Conservation (phyloP, 306 rosid species). For the Erythrophleum fordii region DNA sequence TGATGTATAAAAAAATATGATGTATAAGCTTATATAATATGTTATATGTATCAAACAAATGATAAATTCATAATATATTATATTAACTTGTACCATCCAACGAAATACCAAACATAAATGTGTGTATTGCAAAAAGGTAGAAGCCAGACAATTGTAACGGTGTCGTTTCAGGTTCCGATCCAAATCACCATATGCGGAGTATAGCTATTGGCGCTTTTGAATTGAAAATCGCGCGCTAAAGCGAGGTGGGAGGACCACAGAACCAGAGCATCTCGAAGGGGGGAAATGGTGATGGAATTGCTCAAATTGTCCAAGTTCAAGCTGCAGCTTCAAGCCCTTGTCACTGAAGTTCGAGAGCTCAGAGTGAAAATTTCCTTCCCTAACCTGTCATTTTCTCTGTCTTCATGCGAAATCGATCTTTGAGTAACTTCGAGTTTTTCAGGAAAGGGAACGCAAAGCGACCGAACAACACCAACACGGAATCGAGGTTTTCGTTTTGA, state of each 20-base stretch:
- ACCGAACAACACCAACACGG: conserved; percentile 55
- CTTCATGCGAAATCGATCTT: conserved; percentile 15
- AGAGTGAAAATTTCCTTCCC: conserved; percentile 52
- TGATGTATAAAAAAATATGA: too few relatives aligned
- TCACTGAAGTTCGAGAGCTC: conserved; percentile 73
- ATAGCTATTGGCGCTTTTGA: not conserved
- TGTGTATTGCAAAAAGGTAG: too few relatives aligned
- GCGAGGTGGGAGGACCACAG: not conserved
- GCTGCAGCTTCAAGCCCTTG: conserved; percentile 69
- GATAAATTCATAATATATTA: too few relatives aligned
- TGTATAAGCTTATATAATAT: too few relatives aligned
- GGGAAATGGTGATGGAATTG: conserved; percentile 55
- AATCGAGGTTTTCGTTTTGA: conserved; percentile 56
- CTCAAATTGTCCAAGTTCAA: conserved; percentile 77
- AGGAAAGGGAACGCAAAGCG: conserved; percentile 78
- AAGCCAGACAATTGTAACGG: not conserved
- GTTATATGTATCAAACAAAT: too few relatives aligned
- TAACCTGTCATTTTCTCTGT: not conserved
- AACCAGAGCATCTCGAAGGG: not conserved
- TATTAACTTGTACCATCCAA: too few relatives aligned
- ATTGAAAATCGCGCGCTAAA: not conserved
- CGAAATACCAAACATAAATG: too few relatives aligned
- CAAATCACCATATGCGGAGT: not conserved
- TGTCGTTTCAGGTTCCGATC: not conserved
- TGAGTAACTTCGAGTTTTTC: conserved; percentile 40